Evolutionary conservation across 2,329 filamentous ascomycete species (phyloP), one percentile per base, ranked within the genome.

Genomic region (Calonectria hongkongensis): DNA sequence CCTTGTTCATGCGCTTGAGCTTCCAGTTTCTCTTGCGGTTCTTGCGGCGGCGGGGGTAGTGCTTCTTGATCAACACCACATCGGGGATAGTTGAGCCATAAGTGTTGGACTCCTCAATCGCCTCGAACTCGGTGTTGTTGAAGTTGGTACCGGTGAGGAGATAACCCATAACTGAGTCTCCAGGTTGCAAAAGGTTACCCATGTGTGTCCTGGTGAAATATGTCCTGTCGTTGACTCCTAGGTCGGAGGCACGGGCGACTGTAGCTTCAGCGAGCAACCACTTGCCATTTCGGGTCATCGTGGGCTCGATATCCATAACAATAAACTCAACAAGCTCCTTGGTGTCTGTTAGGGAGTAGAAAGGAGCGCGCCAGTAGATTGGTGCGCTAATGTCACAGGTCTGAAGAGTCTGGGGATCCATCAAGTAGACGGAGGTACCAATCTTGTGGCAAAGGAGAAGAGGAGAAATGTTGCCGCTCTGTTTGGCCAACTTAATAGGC

Each of bases 161-260:
- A 83, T 98, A 99, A n/a, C 97, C 97, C 89, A 99, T 92, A 5
- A 94, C 97, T 0, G 94, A 96, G 86, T 99, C 97, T 66, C 97
- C 97, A 0, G 95, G 92, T 80, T 97, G 94, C 15, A 99, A 88
- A 58, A 98, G 89, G 68, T 91, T 91, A 56, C 96, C 97, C 7
- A 99, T 89, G 84, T 99, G 97, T 36, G 97, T 98, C 72, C 96
- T 90, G 70, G 94, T 94, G 83, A 96, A 97, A 86, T 97, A 99
- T 2, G 94, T 96, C 76, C 89, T 93, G 85, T 98, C 94, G 81
- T 98, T 98, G 73, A 89, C 86, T 70, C 96, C 96, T 65, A 98
- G 90, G 82, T 99, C 97, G 0, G 94, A 92, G 8, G 96, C 94
- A 30, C 94, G 92, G 18, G 95, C 95, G 10, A 99, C 93, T 1